A percentile compares a stretch with the other conserved stretches of the same genome.
Evolutionary conservation across 306 rosid genomes (phyloP).

Genomic region (Prunus mume): DNA sequence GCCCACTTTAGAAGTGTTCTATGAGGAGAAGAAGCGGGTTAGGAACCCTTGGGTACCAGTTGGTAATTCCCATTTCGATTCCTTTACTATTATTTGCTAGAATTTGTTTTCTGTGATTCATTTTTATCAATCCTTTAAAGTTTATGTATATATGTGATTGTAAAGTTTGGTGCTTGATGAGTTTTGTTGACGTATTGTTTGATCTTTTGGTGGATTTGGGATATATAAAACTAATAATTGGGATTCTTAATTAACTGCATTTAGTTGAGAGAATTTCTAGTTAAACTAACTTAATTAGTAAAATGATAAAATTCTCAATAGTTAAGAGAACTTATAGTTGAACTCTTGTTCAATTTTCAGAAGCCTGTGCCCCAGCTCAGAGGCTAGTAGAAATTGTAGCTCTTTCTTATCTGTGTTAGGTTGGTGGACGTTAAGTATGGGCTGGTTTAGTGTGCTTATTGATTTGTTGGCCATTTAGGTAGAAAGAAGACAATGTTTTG

Average conservation of each 20-base stretch:
- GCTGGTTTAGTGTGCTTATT: neutral
- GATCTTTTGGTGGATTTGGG: neutral
- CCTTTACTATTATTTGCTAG: neutral
- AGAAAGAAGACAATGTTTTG: neutral
- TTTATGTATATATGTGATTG: neutral
- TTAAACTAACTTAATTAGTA: neutral
- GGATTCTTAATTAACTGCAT: neutral
- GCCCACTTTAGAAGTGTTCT: conserved; percentile 51
- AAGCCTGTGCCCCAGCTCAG: neutral
- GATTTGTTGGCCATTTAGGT: neutral
- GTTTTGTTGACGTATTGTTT: neutral
- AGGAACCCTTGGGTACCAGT: conserved; percentile 85
- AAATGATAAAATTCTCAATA: neutral
- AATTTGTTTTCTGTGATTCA: neutral
- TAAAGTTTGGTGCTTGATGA: neutral
- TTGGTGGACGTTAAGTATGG: neutral
- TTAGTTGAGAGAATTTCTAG: neutral
- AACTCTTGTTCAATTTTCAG: too few species aligned
- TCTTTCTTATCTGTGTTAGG: neutral
- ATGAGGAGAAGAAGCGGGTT: conserved; percentile 64
- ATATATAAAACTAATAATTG: neutral
- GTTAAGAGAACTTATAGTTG: neutral
- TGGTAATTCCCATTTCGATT: conserved; percentile 41
- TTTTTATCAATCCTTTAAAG: neutral
- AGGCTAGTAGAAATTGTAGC: neutral